Conservation (phyloP, 1,284 basidiomycete species). For the Cryptococcus hybrid region DNA sequence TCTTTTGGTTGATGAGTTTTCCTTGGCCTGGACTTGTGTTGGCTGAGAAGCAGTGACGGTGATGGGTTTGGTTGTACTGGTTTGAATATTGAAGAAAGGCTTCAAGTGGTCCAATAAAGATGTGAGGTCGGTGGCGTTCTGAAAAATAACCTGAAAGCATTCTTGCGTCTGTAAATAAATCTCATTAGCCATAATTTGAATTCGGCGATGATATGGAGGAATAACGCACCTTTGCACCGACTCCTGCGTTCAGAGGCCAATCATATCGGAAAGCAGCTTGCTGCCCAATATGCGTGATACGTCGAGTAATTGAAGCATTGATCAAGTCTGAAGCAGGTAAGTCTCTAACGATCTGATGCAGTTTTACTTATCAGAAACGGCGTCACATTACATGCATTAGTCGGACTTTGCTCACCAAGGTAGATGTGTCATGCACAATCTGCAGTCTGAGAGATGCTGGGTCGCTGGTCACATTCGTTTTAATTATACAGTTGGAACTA, state of each 20-base stretch:
- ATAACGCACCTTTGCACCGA: no score
- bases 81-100: constrained; percentile 4
- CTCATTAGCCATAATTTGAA: background rate
- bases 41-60: background rate
- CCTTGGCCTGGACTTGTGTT: background rate
- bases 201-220: background rate
- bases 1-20: background rate
- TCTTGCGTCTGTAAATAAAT: constrained; percentile 7
- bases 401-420: background rate
- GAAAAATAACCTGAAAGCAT: constrained; percentile 10
- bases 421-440: background rate
- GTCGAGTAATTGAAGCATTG: background rate
- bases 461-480: background rate
- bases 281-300: constrained; percentile 2
- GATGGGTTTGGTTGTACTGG: background rate
- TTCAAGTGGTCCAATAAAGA: background rate
- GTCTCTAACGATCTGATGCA: background rate
- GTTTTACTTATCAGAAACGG: background rate
- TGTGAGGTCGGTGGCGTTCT: background rate
- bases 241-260: background rate
- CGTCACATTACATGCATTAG: background rate
- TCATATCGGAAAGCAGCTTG: constrained; percentile 9
- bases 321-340: background rate
- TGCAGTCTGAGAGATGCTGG: background rate
- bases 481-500: background rate